Base-by-base conservation (phyloP, 306 rosid genomes). In the Fragaria ananassa region DNA sequence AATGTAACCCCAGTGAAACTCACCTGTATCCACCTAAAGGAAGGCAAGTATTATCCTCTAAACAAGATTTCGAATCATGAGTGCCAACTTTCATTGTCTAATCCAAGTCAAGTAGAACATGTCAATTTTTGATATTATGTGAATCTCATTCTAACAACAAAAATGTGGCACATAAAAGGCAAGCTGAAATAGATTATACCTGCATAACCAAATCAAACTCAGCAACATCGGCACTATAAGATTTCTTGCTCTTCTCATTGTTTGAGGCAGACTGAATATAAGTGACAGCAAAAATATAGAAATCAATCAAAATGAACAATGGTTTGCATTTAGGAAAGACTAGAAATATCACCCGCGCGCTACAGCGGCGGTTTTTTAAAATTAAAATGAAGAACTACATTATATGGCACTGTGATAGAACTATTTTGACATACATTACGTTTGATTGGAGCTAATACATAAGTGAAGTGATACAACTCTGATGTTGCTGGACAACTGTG, bases 1-100 rank as follows among this genome's bases (percentile, higher is more conserved):
- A 14, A 62, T 14, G 14, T 10, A 62, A 62, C 42, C 61, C 61
- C 45, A 77, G 50, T 58, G 83, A 80, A 85, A 82, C 77, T 81
- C 85, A 91, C 97, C 98, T 93, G 96, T 91, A 93, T 90, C 98
- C 98, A 81, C 98, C 97, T 87, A 93, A 87, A 34, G 98, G 98
- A 77, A 90, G 94, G 79, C 98, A 93, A 19, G 93, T 82, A 77
- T 49, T 84, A 81, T 90, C 96, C 78, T 82, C 80, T 79, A 90
- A 84, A 83, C 98, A 93, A 80, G 98, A 86, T 85, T 83, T 83
- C 23, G 94, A 93, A 86, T 89, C 84, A 80, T 68, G 96, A 69
- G 91, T 91, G 70, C 94, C 97, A 70, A 91, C 86, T 90, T 91
- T 91, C 42, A 80, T 86, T 62, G 97, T 87, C 98, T 91, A 82